These are phyloP conservation scores for Trichophyton rubrum DNA, from an alignment of 2,329 filamentous ascomycete genomes.

Conservation along the genomic window DNA sequence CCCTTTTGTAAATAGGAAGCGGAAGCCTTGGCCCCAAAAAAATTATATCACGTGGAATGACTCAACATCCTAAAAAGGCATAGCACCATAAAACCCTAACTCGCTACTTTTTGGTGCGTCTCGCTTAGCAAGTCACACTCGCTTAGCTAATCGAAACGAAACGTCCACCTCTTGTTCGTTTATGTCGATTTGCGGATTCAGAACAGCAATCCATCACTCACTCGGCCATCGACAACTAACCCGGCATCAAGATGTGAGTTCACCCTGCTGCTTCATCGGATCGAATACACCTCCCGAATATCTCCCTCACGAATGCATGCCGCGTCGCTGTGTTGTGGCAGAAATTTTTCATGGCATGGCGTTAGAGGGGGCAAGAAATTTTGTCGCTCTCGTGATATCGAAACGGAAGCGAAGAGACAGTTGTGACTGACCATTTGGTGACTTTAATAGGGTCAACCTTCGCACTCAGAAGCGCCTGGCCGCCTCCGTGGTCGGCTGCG, in stretches of 20 bases:
- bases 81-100: slow-evolving; percentile 12
- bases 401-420: not conserved
- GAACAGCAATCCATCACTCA: slow-evolving; percentile 14
- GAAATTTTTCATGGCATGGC: not conserved
- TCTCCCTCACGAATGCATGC: not conserved
- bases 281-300: not conserved
- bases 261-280: not conserved
- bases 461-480: slow-evolving; percentile 99
- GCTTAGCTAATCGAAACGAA: slow-evolving; percentile 16
- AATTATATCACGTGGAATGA: not conserved
- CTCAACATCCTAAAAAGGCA: not conserved
- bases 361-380: not conserved
- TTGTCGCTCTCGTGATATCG: not conserved
- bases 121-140: slow-evolving; percentile 14
- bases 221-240: slow-evolving; percentile 13
- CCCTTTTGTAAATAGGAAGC: not conserved
- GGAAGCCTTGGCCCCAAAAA: not conserved
- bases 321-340: not conserved
- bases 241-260: slow-evolving; percentile 18
- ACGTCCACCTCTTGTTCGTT: slow-evolving; percentile 3
- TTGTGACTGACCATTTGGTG: not conserved
- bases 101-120: slow-evolving; percentile 9
- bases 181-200: slow-evolving; percentile 11
- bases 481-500: slow-evolving; percentile 95
- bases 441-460: slow-evolving; percentile 79